These are phyloP conservation scores for Phlyctochytrium arcticum DNA, from an alignment of 192 early-diverging fungal species.

Conservation along the genomic window DNA sequence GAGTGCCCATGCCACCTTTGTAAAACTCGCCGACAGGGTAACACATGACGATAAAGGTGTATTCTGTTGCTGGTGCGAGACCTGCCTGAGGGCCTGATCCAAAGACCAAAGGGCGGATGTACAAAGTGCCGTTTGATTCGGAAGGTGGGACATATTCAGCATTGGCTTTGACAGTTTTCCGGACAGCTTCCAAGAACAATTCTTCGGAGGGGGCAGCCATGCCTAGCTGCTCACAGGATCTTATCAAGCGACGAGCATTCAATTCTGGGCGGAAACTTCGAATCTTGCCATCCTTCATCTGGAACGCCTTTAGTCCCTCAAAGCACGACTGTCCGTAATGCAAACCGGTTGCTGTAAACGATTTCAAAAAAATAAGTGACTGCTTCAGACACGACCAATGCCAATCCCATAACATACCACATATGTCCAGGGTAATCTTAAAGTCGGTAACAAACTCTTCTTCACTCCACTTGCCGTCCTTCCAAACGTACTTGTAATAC, in stretches of 20 bases:
- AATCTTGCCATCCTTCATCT: slow-evolving; percentile 61
- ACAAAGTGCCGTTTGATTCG: slow-evolving; percentile 62
- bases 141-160: slow-evolving; percentile 72
- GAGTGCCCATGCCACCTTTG: slow-evolving; percentile 45
- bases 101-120: slow-evolving; percentile 68
- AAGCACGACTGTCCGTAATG: slow-evolving; percentile 77
- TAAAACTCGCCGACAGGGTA: slow-evolving; percentile 62
- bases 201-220: slow-evolving; percentile 61
- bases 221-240: slow-evolving; percentile 47
- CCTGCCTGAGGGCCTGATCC: slow-evolving; percentile 66
- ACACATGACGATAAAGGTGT: slow-evolving; percentile 58
- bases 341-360: slow-evolving; percentile 47
- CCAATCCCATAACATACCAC: slow-evolving; percentile 26
- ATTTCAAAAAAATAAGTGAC: neutral
- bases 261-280: slow-evolving; percentile 68
- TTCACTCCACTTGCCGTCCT: slow-evolving; percentile 55
- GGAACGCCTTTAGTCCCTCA: slow-evolving; percentile 79
- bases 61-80: slow-evolving; percentile 49
- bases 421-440: slow-evolving; percentile 60
- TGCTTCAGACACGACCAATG: neutral
- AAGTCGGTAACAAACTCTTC: slow-evolving; percentile 53
- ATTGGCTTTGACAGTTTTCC: slow-evolving; percentile 55
- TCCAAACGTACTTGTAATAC: slow-evolving; percentile 61
- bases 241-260: slow-evolving; percentile 60
- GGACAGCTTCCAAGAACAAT: slow-evolving; percentile 60